Evolutionary conservation across 169 alveolate species (phyloP).

Genomic region (Babesia ovis): DNA sequence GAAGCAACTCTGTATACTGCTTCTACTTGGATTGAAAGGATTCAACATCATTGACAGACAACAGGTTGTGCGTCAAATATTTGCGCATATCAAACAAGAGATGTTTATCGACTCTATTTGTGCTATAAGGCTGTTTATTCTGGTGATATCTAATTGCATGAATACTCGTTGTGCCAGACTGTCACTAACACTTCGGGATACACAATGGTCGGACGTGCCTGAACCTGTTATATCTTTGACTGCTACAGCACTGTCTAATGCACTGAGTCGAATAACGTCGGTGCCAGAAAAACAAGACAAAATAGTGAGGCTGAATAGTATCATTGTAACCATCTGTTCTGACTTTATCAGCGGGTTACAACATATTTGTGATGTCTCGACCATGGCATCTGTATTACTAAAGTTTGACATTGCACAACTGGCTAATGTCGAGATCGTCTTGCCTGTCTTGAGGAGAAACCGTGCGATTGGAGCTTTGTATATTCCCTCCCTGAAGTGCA

Average conservation of each 20-base stretch:
- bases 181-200: constrained; percentile 15
- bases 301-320: constrained; percentile 9
- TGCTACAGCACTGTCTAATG: constrained; percentile 4
- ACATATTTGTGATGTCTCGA: constrained; percentile 16
- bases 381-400: constrained; percentile 20
- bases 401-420: constrained; percentile 19
- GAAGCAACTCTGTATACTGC: constrained; percentile 35
- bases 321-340: not conserved
- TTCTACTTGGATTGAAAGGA: constrained; percentile 35
- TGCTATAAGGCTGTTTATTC: constrained; percentile 21
- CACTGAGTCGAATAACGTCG: not conserved
- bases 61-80: constrained; percentile 7
- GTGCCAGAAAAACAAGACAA: not conserved
- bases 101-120: constrained; percentile 19
- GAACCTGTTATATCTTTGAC: constrained; percentile 1
- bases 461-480: constrained; percentile 3
- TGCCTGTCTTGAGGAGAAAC: not conserved
- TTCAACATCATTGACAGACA: constrained; percentile 20
- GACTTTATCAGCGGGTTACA: constrained; percentile 7
- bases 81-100: constrained; percentile 32
- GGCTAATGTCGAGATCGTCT: constrained; percentile 6
- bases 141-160: constrained; percentile 8
- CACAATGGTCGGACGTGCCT: constrained; percentile 33
- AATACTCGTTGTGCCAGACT: constrained; percentile 23
- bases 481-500: constrained; percentile 26